phyloP scores from a whole-genome alignment of 2,329 filamentous ascomycete genomes.

The Monosporascus sp. region DNA sequence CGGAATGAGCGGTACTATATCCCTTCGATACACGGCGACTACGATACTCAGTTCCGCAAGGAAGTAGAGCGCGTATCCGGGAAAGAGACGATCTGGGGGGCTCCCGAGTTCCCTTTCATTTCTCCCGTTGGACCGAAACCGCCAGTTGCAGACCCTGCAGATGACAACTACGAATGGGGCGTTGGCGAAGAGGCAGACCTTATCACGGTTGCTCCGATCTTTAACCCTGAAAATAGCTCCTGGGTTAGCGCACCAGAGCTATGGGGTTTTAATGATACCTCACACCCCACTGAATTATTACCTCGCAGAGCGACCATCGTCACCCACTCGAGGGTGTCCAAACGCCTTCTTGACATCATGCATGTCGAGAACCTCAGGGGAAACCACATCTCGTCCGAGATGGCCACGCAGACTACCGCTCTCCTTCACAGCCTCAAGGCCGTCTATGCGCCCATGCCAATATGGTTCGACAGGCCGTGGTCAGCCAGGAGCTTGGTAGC shows the following conservation, averaged over 20 bases:
- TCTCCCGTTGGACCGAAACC: slow-evolving; percentile 59
- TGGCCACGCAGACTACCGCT: slow-evolving; percentile 69
- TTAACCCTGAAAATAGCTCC: slow-evolving; percentile 65
- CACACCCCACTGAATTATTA: slow-evolving; percentile 47
- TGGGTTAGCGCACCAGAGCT: slow-evolving; percentile 68
- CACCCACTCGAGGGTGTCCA: slow-evolving; percentile 69
- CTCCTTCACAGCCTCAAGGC: slow-evolving; percentile 75
- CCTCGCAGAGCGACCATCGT: slow-evolving; percentile 73
- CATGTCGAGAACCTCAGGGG: slow-evolving; percentile 69
- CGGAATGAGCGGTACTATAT: slow-evolving; percentile 69
- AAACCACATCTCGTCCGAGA: slow-evolving; percentile 74
- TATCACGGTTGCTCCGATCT: slow-evolving; percentile 72
- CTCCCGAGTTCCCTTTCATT: slow-evolving; percentile 53
- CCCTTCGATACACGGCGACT: slow-evolving; percentile 61
- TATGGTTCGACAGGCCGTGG: slow-evolving; percentile 76
- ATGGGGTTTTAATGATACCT: slow-evolving; percentile 56
- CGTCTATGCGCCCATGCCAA: slow-evolving; percentile 71
- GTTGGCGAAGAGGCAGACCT: slow-evolving; percentile 71
- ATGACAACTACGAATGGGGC: slow-evolving; percentile 71
- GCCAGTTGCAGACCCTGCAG: slow-evolving; percentile 48
- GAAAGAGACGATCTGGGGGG: slow-evolving; percentile 60
- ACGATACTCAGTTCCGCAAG: slow-evolving; percentile 60
- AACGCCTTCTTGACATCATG: slow-evolving; percentile 67
- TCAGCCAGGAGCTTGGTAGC: slow-evolving; percentile 44
- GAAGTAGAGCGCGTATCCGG: slow-evolving; percentile 51